These are phyloP conservation scores for Boletus subcaerulescens DNA, from an alignment of 768 basidiomycete species.

Conservation along the genomic window DNA sequence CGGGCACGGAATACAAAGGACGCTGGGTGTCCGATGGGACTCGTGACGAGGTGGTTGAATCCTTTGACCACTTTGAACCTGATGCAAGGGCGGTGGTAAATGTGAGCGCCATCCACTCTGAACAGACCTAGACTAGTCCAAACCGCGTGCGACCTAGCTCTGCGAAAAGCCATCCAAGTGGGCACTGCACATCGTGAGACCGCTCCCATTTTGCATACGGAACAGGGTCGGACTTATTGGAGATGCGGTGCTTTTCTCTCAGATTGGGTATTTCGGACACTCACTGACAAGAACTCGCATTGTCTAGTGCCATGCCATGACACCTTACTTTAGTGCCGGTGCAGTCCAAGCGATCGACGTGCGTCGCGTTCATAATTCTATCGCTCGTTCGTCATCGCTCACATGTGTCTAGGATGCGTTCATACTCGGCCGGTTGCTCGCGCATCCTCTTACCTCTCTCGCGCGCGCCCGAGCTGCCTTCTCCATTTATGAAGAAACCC, in stretches of 20 bases:
- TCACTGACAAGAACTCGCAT: background rate
- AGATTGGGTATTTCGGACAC: too few species aligned
- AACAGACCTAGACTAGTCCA: background rate
- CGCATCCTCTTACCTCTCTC: slow-evolving; percentile 16
- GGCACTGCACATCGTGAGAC: slow-evolving; percentile 42
- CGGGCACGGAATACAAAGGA: slow-evolving; percentile 31
- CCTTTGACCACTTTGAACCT: slow-evolving; percentile 37
- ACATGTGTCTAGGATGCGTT: slow-evolving; percentile 12
- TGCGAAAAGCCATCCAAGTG: slow-evolving; percentile 39
- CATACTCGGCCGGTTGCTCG: slow-evolving; percentile 23
- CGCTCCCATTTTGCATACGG: slow-evolving; percentile 38
- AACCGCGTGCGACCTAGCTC: slow-evolving; percentile 21
- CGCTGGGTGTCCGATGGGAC: slow-evolving; percentile 30
- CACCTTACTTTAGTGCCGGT: slow-evolving; percentile 23
- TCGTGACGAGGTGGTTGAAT: slow-evolving; percentile 32
- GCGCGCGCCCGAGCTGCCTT: slow-evolving; percentile 1
- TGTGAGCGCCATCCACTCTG: slow-evolving; percentile 10
- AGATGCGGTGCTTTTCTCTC: slow-evolving; percentile 39
- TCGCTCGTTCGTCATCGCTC: background rate
- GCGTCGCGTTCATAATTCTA: background rate
- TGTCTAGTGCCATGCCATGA: slow-evolving; percentile 27
- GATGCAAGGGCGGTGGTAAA: slow-evolving; percentile 31
- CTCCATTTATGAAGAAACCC: slow-evolving; percentile 10
- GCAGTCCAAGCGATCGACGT: slow-evolving; percentile 30
- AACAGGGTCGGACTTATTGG: slow-evolving; percentile 46